These are phyloP conservation scores for Dictyostelium brefeldianum DNA, from an alignment of 78 protist species.

Conservation along the genomic window DNA sequence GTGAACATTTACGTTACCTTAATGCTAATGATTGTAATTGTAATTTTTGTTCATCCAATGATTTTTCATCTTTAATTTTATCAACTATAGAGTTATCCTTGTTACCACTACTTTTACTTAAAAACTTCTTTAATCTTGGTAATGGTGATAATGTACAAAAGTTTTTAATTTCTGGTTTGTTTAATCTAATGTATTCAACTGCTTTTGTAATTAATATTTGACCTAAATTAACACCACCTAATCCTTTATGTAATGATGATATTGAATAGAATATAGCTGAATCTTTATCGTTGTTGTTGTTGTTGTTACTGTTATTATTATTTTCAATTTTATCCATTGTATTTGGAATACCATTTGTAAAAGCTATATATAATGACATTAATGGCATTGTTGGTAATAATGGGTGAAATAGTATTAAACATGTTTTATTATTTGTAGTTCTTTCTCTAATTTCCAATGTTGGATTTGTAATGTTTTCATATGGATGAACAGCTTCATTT, in stretches of 20 bases:
- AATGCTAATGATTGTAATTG: slow-evolving; percentile 10
- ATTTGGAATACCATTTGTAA: slow-evolving; percentile 47
- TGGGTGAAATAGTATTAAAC: slow-evolving; percentile 59
- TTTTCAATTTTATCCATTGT: slow-evolving; percentile 2
- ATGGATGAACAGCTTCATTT: slow-evolving; percentile 75
- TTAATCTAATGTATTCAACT: slow-evolving; percentile 26
- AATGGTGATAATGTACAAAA: slow-evolving; percentile 73
- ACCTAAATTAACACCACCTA: slow-evolving; percentile 66
- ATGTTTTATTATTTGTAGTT: slow-evolving; percentile 24
- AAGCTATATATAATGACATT: slow-evolving; percentile 68
- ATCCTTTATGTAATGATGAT: slow-evolving; percentile 74
- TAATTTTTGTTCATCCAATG: neutral
- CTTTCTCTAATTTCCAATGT: slow-evolving; percentile 6
- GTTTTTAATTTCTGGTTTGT: neutral
- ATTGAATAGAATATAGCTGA: slow-evolving; percentile 77
- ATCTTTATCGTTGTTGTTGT: neutral
- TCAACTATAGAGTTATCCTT: neutral
- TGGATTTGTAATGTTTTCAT: neutral
- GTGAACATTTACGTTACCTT: neutral
- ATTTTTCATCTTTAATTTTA: neutral
- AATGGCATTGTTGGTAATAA: slow-evolving; percentile 27
- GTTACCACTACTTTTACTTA: neutral
- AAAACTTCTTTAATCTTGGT: slow-evolving; percentile 48
- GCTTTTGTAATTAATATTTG: slow-evolving; percentile 73
- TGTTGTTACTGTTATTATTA: neutral